Base-by-base conservation (phyloP, 2,329 filamentous ascomycete species). In the Verticillium zaregamsianum region DNA sequence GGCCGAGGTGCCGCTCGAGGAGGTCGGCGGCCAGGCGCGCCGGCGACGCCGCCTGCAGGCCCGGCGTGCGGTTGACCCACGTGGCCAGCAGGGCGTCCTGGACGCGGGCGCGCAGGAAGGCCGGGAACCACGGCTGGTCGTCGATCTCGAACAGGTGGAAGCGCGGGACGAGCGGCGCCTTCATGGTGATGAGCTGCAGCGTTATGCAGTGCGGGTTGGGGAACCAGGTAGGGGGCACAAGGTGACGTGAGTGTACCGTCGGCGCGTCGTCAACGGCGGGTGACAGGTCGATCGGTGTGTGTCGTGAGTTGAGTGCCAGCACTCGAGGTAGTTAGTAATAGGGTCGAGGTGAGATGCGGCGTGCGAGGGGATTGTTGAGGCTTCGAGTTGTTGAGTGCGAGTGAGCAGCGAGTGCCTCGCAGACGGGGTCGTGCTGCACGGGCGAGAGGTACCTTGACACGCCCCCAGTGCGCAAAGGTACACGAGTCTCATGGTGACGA, bases 131-230 rank as follows among this genome's bases (percentile, higher is more conserved):
- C 61, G 82, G 67, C 72, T 88, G 86, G 69, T 90, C 88, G 66
- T 87, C 82, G 64, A 90, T 86, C 77, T 90, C 88, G 65, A 86
- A 87, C 66, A 89, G 80, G 70, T 90, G 86, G 73, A 87, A 76
- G 9, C 86, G 82, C 8, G 83, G 85, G 61, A 86, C 72, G 45
- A 82, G 74, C 57, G 83, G 79, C 52, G 80, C 75, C 78, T 82
- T 83, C 57, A 62, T 67, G 63, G 63, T 17, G 32, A 8, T 20
- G 12, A 15, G n/a, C 40, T 20, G 17, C 7, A 9, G 17, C 40
- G 17, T 6, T 49, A n/a, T 49, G n/a, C n/a, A 49, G 20, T 23
- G 45, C 3, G 11, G 12, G 6, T 12, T 39, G 55, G 23, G 20
- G n/a, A 33, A 15, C 32, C 17, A 25, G 55, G 55, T 33, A n/a